Evolutionary conservation across 2,329 filamentous ascomycete species (phyloP).

Genomic region (Ceratocystis harringtonii): DNA sequence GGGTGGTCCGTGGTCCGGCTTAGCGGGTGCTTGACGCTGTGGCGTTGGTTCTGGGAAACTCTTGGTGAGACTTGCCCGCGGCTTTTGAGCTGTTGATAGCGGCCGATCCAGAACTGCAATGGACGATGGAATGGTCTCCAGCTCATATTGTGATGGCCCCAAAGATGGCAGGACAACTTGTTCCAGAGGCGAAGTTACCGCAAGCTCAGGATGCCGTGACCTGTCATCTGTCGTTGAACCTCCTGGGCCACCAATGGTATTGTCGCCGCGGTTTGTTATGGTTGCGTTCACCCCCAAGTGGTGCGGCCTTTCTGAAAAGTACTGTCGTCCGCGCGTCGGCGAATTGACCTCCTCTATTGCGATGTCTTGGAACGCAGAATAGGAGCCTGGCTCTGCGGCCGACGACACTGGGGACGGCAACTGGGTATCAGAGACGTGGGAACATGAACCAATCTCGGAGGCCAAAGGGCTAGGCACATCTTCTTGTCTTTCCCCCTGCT

Average conservation of each 20-base stretch:
- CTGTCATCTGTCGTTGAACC: not conserved
- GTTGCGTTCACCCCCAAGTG: not conserved
- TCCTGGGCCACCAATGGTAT: not conserved
- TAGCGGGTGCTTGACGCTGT: not conserved
- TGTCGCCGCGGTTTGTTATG: not conserved
- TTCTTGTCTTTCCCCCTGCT: not conserved
- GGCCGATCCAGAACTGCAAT: not conserved
- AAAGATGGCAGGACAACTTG: not conserved
- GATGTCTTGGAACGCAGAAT: constrained; percentile 24
- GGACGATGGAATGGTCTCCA: not conserved
- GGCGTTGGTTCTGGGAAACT: not conserved
- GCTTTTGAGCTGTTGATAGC: too few relatives aligned
- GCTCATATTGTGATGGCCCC: not conserved
- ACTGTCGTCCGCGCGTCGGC: constrained; percentile 32
- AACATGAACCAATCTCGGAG: not conserved
- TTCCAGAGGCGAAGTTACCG: not conserved
- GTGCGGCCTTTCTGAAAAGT: not conserved
- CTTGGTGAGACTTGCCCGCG: not conserved
- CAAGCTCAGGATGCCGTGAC: not conserved
- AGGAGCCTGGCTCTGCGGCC: constrained; percentile 41
- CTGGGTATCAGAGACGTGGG: constrained; percentile 4
- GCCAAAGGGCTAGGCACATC: not conserved
- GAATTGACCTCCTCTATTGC: constrained; percentile 27
- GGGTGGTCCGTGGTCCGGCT: not conserved
- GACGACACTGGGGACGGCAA: constrained; percentile 26